These are phyloP conservation scores for Eremothecium coryli DNA, from an alignment of 1,139 yeast species.

Conservation along the genomic window DNA sequence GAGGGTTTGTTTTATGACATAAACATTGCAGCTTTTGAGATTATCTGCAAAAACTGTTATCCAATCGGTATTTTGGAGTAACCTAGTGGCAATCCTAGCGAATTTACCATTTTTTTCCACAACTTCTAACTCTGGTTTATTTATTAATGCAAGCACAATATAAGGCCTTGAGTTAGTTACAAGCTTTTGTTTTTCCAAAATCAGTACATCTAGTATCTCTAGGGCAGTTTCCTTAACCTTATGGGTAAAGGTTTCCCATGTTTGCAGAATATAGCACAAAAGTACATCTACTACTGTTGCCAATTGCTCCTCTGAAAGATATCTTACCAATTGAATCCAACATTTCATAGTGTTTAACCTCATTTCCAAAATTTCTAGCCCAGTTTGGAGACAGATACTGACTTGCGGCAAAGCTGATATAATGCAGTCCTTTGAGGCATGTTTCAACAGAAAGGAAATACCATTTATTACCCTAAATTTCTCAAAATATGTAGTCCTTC, in stretches of 20 bases:
- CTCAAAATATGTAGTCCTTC: constrained; percentile 62
- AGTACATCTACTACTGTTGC: constrained; percentile 47
- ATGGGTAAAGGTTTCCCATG: constrained; percentile 45
- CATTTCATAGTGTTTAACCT: constrained; percentile 58
- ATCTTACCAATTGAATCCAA: constrained; percentile 50
- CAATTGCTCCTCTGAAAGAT: constrained; percentile 44
- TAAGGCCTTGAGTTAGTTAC: constrained; percentile 29
- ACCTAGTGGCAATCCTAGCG: constrained; percentile 25
- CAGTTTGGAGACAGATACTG: constrained; percentile 76
- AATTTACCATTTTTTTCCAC: constrained; percentile 38
- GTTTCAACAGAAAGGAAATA: constrained; percentile 52
- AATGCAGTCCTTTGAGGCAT: constrained; percentile 49
- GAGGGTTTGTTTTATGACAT: constrained; percentile 71
- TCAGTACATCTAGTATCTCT: constrained; percentile 67
- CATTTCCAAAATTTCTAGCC: constrained; percentile 55
- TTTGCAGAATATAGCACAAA: constrained; percentile 52
- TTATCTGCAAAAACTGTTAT: constrained; percentile 24
- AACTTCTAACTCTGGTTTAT: constrained; percentile 19
- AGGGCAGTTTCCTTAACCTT: constrained; percentile 41
- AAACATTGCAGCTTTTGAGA: constrained; percentile 41
- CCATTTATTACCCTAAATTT: constrained; percentile 69
- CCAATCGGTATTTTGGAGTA: constrained; percentile 20
- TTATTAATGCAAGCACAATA: constrained; percentile 23
- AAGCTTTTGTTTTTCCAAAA: constrained; percentile 49
- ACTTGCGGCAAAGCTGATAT: constrained; percentile 81